Evolutionary conservation across 2,329 filamentous ascomycete genomes (phyloP).

Genomic region (Fusarium pseudonygamai): DNA sequence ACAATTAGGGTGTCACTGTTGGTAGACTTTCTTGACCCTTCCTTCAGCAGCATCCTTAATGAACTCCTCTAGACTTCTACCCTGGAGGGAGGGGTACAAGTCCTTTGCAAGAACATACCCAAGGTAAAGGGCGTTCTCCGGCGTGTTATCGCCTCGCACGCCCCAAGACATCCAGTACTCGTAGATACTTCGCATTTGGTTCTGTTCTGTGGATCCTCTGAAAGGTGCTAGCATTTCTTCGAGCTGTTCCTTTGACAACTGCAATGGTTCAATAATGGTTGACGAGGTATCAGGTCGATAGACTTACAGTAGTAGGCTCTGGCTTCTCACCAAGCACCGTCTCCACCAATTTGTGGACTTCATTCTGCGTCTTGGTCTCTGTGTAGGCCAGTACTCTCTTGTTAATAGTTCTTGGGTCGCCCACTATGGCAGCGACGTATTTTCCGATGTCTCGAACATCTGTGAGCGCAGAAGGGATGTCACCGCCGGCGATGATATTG

Average conservation of each 20-base stretch:
- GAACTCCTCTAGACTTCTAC: background rate
- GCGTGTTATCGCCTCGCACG: slow-evolving; percentile 10
- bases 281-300: rapidly evolving
- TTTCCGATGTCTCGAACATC: background rate
- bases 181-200: background rate
- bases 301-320: background rate
- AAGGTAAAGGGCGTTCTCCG: slow-evolving; percentile 1
- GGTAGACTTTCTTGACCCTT: background rate
- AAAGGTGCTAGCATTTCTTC: background rate
- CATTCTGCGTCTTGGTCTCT: slow-evolving; percentile 8
- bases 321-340: slow-evolving; percentile 3
- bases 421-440: slow-evolving; percentile 5
- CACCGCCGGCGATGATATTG: background rate
- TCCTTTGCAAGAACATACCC: slow-evolving; percentile 11
- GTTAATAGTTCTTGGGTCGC: background rate
- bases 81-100: background rate
- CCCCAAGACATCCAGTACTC: slow-evolving; percentile 19
- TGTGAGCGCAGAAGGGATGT: background rate
- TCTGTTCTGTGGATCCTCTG: background rate
- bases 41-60: background rate
- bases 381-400: slow-evolving; percentile 3
- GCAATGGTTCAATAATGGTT: rapidly evolving
- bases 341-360: background rate
- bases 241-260: slow-evolving; percentile 1
- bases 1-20: background rate